Evolutionary conservation across 2,329 filamentous ascomycete species (phyloP).

Genomic region (Kalmusia sp.): DNA sequence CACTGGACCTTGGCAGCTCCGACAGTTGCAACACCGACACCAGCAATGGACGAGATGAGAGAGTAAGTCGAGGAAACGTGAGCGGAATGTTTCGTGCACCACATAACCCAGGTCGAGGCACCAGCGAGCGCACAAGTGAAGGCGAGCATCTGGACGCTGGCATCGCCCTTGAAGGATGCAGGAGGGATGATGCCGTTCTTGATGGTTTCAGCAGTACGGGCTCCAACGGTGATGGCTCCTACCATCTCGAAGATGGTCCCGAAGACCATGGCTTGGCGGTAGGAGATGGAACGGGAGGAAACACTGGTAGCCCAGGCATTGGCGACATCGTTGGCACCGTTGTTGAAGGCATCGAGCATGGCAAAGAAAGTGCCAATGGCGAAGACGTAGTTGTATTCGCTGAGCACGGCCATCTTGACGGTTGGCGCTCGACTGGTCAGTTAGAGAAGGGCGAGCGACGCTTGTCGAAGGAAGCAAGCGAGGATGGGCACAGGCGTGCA

Average conservation of each 20-base stretch:
- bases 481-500: constrained; percentile 1
- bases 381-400: constrained; percentile 71
- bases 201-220: constrained; percentile 74
- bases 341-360: constrained; percentile 79
- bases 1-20: constrained; percentile 63
- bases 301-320: constrained; percentile 84
- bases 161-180: constrained; percentile 53
- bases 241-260: constrained; percentile 57
- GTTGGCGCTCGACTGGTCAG: constrained; percentile 1
- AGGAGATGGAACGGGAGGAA: constrained; percentile 77
- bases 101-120: constrained; percentile 78
- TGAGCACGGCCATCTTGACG: constrained; percentile 13
- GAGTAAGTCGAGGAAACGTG: constrained; percentile 67
- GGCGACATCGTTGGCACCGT: constrained; percentile 84
- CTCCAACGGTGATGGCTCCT: constrained; percentile 53
- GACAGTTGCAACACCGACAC: constrained; percentile 61
- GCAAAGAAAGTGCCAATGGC: constrained; percentile 79
- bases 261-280: constrained; percentile 65
- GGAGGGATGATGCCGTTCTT: constrained; percentile 71
- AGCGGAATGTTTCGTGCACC: constrained; percentile 76
- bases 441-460: not conserved
- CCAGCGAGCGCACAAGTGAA: constrained; percentile 67
- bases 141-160: constrained; percentile 59
- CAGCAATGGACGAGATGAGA: constrained; percentile 57
- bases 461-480: not conserved